Evolutionary conservation across 768 basidiomycete species (phyloP).

Genomic region (Pleurotus tuoliensis): DNA sequence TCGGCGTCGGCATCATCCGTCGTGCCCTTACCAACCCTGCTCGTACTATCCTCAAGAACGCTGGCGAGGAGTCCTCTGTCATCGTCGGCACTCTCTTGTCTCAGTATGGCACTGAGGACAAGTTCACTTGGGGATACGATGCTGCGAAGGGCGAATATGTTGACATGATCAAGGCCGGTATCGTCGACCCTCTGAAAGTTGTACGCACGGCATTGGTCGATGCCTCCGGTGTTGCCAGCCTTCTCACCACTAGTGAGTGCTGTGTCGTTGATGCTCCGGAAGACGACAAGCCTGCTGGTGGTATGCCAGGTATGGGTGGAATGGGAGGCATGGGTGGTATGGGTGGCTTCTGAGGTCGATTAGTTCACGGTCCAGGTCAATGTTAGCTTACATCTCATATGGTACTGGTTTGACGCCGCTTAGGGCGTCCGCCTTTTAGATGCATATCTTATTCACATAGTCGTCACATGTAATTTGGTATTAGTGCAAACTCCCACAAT

Average conservation of each 20-base stretch:
- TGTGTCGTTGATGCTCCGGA: conserved; percentile 92
- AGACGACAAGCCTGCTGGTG: conserved; percentile 52
- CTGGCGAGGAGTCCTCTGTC: conserved; percentile 91
- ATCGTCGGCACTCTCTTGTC: conserved; percentile 84
- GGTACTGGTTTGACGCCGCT: neutral
- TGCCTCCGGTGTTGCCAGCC: conserved; percentile 87
- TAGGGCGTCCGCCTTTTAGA: neutral
- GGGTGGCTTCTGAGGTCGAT: conserved; percentile 17
- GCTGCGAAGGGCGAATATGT: conserved; percentile 89
- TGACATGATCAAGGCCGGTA: conserved; percentile 92
- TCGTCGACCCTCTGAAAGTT: conserved; percentile 95
- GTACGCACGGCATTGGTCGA: conserved; percentile 91
- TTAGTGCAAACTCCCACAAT: neutral
- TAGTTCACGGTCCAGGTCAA: neutral
- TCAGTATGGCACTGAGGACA: conserved; percentile 65
- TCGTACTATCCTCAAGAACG: conserved; percentile 88
- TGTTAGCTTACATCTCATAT: neutral
- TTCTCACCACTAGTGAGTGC: conserved; percentile 91
- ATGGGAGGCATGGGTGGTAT: conserved; percentile 31
- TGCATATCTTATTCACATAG: neutral
- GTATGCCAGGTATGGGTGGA: conserved; percentile 42
- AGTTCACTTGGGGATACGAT: conserved; percentile 88
- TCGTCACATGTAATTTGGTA: conserved; percentile 1
- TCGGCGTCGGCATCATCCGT: conserved; percentile 90
- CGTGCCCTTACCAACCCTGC: conserved; percentile 81